A percentile compares a stretch with the other conserved stretches of the same genome.
Conservation (phyloP, 2,329 filamentous ascomycete species). For the Orbilia blumenaviensis region DNA sequence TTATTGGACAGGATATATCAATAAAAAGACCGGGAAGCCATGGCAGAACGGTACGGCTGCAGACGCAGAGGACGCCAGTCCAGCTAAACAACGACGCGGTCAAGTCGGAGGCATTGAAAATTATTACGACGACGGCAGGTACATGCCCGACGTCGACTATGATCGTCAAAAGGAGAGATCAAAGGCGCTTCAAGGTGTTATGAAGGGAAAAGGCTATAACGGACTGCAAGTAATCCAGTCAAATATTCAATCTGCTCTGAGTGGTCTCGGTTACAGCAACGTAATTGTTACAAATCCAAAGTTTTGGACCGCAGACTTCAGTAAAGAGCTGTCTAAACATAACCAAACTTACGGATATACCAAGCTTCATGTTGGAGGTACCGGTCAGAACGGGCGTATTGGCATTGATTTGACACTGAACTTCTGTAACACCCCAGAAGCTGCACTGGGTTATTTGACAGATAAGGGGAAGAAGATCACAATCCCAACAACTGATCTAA, state of each 20-base stretch:
- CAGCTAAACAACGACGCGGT: neutral
- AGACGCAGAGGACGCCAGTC: neutral
- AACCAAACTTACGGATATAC: neutral
- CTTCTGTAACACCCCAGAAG: neutral
- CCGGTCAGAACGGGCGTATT: neutral
- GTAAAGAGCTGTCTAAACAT: neutral
- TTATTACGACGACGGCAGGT: constrained; percentile 3
- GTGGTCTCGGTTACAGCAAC: neutral
- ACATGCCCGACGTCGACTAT: neutral
- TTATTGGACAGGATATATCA: neutral
- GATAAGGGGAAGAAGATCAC: neutral
- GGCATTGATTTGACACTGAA: neutral
- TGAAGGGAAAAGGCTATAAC: neutral
- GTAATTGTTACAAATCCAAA: neutral
- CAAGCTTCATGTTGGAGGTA: neutral
- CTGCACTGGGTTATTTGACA: neutral
- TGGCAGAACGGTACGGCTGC: neutral
- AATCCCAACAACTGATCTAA: neutral
- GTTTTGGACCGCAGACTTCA: neutral
- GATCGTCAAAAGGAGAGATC: neutral
- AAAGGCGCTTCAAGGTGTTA: neutral
- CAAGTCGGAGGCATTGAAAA: constrained; percentile 3
- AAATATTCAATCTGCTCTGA: neutral
- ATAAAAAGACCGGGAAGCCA: neutral
- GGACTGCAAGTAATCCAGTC: neutral